A percentile compares a stretch with the other conserved stretches of the same genome.
These are phyloP conservation scores for Penicillium thymicola DNA, from an alignment of 2,329 filamentous ascomycete genomes.

Conservation along the genomic window DNA sequence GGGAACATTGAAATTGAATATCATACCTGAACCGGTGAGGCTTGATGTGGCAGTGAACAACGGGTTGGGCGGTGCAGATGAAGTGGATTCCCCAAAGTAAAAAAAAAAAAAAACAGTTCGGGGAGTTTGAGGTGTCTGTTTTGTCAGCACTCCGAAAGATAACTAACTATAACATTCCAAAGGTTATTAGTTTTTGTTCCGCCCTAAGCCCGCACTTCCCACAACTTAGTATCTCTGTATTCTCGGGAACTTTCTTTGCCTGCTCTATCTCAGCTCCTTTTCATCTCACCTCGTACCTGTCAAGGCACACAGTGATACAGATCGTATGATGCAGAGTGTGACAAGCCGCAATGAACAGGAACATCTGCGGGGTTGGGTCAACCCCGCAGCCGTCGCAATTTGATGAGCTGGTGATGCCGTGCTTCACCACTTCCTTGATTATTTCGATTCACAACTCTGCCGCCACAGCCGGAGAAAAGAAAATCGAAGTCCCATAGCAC, in stretches of 20 bases:
- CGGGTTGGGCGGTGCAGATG: constrained; percentile 30
- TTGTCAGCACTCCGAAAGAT: constrained; percentile 11
- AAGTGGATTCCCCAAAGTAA: constrained; percentile 13
- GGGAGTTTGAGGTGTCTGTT: constrained; percentile 19
- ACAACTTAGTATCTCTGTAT: not conserved
- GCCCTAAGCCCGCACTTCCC: not conserved
- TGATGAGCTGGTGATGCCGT: constrained; percentile 23
- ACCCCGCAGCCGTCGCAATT: constrained; percentile 16
- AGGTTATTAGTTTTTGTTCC: not conserved
- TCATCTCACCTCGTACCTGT: not conserved
- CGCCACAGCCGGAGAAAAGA: constrained; percentile 11
- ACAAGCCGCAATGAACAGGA: constrained; percentile 6
- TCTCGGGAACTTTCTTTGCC: not conserved
- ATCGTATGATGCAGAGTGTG: not conserved
- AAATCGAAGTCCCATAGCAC: not conserved
- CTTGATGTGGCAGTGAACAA: constrained; percentile 34
- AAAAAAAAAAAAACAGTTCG: constrained; percentile 13
- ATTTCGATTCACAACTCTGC: constrained; percentile 1
- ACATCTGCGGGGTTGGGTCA: constrained; percentile 18
- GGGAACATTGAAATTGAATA: not conserved
- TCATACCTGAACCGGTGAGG: constrained; percentile 22
- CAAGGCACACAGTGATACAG: not conserved
- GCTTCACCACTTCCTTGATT: constrained; percentile 19
- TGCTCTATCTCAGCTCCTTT: not conserved
- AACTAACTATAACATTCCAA: too few relatives aligned